A percentile compares a stretch with the other conserved stretches of the same genome.
Evolutionary conservation across 768 basidiomycete species (phyloP).

Genomic region (Filobasidium wieringae): DNA sequence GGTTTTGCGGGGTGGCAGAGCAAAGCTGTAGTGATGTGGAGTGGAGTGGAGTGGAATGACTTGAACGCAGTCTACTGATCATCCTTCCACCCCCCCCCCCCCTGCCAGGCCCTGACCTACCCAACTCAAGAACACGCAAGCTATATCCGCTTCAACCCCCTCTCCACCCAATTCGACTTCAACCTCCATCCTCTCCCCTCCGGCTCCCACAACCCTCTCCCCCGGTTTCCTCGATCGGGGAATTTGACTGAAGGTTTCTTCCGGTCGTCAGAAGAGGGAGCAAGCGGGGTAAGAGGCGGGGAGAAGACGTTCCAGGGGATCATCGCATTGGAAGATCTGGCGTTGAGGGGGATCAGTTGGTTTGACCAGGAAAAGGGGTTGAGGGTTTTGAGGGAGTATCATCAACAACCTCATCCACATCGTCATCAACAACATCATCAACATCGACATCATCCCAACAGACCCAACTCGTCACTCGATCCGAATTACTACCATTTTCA

Average conservation of each 20-base stretch:
- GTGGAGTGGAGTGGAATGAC: background rate
- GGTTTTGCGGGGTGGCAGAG: background rate
- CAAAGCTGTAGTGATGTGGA: background rate
- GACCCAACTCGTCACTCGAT: background rate
- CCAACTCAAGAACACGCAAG: background rate
- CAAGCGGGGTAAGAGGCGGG: background rate
- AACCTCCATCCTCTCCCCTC: background rate
- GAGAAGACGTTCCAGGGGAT: background rate
- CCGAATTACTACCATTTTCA: background rate
- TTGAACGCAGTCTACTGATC: background rate
- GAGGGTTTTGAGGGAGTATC: too few species aligned
- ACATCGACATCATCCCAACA: too few species aligned
- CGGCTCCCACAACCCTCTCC: background rate
- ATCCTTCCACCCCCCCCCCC: background rate
- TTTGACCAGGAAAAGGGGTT: background rate
- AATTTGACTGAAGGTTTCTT: background rate
- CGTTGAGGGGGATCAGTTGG: slow-evolving; percentile 8
- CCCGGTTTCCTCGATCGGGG: background rate
- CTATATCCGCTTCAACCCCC: background rate
- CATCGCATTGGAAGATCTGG: slow-evolving; percentile 7
- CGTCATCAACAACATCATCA: too few species aligned
- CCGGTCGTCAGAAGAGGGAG: background rate
- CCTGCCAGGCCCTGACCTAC: background rate
- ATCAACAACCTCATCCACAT: too few species aligned
- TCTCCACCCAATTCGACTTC: slow-evolving; percentile 1